phyloP scores from a whole-genome alignment of 2,329 filamentous ascomycete species.

The Gyromitra esculenta region DNA sequence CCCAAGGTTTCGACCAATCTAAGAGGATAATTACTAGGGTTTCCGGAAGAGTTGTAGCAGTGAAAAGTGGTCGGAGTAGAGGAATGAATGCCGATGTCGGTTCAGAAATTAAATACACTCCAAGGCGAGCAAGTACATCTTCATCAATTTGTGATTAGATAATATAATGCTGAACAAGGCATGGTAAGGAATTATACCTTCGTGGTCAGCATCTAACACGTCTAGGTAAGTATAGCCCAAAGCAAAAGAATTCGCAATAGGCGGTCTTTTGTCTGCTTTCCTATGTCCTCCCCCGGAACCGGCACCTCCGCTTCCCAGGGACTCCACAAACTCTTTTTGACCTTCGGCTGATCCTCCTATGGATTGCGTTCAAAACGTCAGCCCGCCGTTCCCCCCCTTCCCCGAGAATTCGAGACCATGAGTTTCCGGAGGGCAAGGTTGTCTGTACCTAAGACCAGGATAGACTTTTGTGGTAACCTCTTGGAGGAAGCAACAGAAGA shows the following conservation, averaged over 20 bases:
- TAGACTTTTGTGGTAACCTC: slow-evolving; percentile 87
- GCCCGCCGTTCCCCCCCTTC: slow-evolving; percentile 64
- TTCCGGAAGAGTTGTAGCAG: slow-evolving; percentile 82
- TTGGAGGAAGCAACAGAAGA: slow-evolving; percentile 90
- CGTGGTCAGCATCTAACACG: slow-evolving; percentile 90
- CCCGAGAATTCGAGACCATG: slow-evolving; percentile 22
- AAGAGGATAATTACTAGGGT: slow-evolving; percentile 90
- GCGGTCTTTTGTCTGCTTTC: slow-evolving; percentile 71
- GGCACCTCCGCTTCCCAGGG: slow-evolving; percentile 58
- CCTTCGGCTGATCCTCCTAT: slow-evolving; percentile 58
- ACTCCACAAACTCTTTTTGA: slow-evolving; percentile 60
- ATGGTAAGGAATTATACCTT: slow-evolving; percentile 68
- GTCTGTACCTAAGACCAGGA: slow-evolving; percentile 78
- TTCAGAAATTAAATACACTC: slow-evolving; percentile 86
- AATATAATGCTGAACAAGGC: neutral
- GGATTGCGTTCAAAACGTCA: slow-evolving; percentile 60
- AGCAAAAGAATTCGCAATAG: slow-evolving; percentile 90
- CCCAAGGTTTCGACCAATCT: slow-evolving; percentile 93
- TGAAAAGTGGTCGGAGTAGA: slow-evolving; percentile 84
- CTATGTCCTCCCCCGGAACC: slow-evolving; percentile 65
- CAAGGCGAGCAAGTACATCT: slow-evolving; percentile 91
- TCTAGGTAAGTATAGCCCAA: slow-evolving; percentile 95
- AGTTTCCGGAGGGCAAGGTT: slow-evolving; percentile 26
- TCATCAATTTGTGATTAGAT: slow-evolving; percentile 24
- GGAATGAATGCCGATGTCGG: slow-evolving; percentile 84